A percentile compares a stretch with the other conserved stretches of the same genome.
Evolutionary conservation across 176 grass and related monocot genomes (phyloP).

Genomic region (Alloteropsis semialata): DNA sequence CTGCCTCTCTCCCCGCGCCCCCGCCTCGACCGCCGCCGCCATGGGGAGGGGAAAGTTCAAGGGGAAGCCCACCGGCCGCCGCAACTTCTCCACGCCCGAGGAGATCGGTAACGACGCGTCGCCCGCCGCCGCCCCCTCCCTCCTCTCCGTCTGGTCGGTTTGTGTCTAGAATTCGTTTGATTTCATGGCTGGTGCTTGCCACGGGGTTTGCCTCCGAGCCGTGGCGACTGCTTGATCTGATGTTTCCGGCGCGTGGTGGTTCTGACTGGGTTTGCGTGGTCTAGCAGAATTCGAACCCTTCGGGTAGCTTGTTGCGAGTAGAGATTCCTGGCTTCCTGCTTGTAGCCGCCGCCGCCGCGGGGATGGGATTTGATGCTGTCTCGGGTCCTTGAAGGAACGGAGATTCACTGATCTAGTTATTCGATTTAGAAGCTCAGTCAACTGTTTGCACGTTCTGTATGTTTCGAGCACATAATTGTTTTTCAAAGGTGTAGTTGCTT

Average conservation of each 20-base stretch:
- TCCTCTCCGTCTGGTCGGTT: not conserved
- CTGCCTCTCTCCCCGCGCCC: not conserved
- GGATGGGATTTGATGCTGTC: not conserved
- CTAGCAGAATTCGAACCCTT: not conserved
- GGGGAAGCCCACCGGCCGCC: conserved; percentile 91
- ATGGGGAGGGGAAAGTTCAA: conserved; percentile 99
- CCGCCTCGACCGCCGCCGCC: conserved; percentile 1
- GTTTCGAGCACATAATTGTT: not conserved
- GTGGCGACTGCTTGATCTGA: not conserved
- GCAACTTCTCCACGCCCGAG: conserved; percentile 94
- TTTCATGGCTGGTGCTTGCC: not conserved
- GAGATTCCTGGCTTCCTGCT: not conserved
- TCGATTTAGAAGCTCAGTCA: conserved; percentile 8
- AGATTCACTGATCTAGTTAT: not conserved
- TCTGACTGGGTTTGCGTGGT: not conserved
- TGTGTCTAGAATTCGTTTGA: not conserved
- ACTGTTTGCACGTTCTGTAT: not conserved
- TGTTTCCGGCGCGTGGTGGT: not conserved
- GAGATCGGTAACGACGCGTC: conserved; percentile 72
- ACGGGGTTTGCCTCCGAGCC: not conserved
- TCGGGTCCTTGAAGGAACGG: not conserved
- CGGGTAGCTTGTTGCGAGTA: conserved; percentile 1
- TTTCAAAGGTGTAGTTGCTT: not conserved
- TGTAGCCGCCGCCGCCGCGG: not conserved
- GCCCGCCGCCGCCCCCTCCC: not conserved